phyloP scores from a whole-genome alignment of 2,329 filamentous ascomycete species.

The Fusarium chaquense region DNA sequence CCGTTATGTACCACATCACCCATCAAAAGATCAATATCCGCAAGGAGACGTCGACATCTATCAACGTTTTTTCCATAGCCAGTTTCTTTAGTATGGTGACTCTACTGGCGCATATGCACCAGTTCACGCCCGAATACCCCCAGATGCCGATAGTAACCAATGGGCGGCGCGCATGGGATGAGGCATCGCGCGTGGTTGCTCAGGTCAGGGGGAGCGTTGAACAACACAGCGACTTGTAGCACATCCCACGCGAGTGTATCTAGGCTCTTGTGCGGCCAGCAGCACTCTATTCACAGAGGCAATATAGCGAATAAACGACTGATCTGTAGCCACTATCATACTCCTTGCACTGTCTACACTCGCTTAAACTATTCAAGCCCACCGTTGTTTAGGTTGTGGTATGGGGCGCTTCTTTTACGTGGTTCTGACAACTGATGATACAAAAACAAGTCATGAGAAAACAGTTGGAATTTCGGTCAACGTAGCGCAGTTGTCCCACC shows the following conservation, averaged over 20 bases:
- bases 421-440: background rate
- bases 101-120: constrained; percentile 74
- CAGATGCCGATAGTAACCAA: constrained; percentile 68
- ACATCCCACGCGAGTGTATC: background rate
- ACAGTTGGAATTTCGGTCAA: background rate
- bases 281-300: background rate
- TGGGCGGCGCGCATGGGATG: constrained; percentile 50
- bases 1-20: constrained; percentile 79
- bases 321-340: constrained; percentile 3
- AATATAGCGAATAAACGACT: background rate
- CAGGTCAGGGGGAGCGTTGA: constrained; percentile 50
- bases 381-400: constrained; percentile 6
- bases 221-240: constrained; percentile 49
- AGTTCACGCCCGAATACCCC: constrained; percentile 70
- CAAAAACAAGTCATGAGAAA: background rate
- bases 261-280: background rate
- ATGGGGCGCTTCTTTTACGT: background rate
- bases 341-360: background rate
- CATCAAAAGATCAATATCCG: constrained; percentile 84
- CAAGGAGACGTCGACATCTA: constrained; percentile 81
- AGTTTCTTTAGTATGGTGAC: constrained; percentile 81
- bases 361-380: constrained; percentile 29
- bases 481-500: background rate
- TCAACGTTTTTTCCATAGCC: constrained; percentile 80
- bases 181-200: constrained; percentile 49